Percentiles rank a stretch among this genome's conserved stretches.
phyloP scores from a whole-genome alignment of 768 basidiomycete species.

The Zangia roseola region DNA sequence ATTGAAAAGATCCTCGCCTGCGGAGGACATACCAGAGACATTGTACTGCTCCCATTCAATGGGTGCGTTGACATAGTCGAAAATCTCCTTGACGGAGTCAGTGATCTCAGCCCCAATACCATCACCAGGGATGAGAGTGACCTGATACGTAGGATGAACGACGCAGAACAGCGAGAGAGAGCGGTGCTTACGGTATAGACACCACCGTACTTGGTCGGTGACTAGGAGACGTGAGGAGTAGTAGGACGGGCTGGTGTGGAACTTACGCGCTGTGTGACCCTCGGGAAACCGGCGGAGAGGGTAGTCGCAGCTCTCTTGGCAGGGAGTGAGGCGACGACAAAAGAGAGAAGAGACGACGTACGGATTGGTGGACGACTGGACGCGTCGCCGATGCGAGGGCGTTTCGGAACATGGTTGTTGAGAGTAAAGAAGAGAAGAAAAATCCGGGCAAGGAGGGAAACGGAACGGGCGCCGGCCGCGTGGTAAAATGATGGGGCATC shows the following conservation, averaged over 20 bases:
- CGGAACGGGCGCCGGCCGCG: conserved; percentile 21
- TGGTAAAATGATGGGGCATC: not conserved
- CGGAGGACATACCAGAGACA: conserved; percentile 92
- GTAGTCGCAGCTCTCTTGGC: conserved; percentile 70
- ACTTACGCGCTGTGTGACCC: conserved; percentile 67
- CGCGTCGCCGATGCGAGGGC: conserved; percentile 56
- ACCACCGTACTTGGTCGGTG: conserved; percentile 87
- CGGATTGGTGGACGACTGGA: conserved; percentile 50
- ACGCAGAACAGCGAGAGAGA: conserved; percentile 1
- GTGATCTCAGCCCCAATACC: conserved; percentile 97
- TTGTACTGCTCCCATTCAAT: conserved; percentile 99
- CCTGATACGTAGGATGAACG: conserved; percentile 46
- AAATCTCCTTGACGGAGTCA: conserved; percentile 98
- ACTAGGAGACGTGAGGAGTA: conserved; percentile 42
- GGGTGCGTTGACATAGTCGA: conserved; percentile 95
- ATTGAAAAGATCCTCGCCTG: conserved; percentile 94
- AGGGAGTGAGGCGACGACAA: conserved; percentile 2
- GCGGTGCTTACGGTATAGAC: conserved; percentile 73
- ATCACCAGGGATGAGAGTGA: conserved; percentile 97
- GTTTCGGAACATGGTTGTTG: conserved; percentile 58
- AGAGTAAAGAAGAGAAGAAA: conserved; percentile 21
- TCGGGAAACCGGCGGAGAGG: conserved; percentile 76
- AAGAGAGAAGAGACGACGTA: conserved; percentile 34
- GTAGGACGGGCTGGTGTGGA: not conserved
- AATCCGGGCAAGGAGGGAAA: conserved; percentile 30